Conservation (phyloP, 352 stramenopile genomes). For the Phytophthora sp. region DNA sequence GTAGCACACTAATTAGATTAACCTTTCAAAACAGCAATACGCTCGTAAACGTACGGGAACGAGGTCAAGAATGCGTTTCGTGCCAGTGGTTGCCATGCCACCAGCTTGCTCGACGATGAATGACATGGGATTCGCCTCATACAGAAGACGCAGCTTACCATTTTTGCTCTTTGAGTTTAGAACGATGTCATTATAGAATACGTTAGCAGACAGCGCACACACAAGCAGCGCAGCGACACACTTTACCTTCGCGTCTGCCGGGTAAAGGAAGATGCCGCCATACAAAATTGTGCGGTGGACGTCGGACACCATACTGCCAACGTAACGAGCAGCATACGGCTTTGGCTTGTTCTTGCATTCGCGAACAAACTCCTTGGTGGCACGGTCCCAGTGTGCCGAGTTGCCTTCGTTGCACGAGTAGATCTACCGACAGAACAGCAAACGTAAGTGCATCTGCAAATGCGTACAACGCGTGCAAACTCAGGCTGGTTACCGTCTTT, state of each 20-base stretch:
- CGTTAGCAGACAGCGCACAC: too few species aligned
- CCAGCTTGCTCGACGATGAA: slow-evolving; percentile 98
- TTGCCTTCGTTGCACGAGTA: slow-evolving; percentile 99
- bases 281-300: slow-evolving; percentile 99
- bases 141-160: slow-evolving; percentile 98
- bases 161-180: slow-evolving; percentile 88
- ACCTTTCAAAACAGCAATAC: too few species aligned
- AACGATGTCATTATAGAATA: too few species aligned
- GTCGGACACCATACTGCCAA: slow-evolving; percentile 99
- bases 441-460: too few species aligned
- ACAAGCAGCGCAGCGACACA: too few species aligned
- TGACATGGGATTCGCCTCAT: slow-evolving; percentile 99
- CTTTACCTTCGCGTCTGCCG: slow-evolving; percentile 94
- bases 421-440: too few species aligned
- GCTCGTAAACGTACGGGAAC: too few species aligned
- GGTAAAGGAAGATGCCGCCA: slow-evolving; percentile 98
- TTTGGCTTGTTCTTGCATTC: slow-evolving; percentile 84
- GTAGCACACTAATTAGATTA: too few species aligned
- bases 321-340: slow-evolving; percentile 92
- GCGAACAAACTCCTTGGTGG: slow-evolving; percentile 91
- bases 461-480: too few species aligned
- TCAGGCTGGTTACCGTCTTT: too few species aligned
- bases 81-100: slow-evolving; percentile 96
- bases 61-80: slow-evolving; percentile 94
- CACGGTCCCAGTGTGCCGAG: slow-evolving; percentile 94